Conservation (phyloP, 2,329 filamentous ascomycete genomes). For the Seiridium cupressi region DNA sequence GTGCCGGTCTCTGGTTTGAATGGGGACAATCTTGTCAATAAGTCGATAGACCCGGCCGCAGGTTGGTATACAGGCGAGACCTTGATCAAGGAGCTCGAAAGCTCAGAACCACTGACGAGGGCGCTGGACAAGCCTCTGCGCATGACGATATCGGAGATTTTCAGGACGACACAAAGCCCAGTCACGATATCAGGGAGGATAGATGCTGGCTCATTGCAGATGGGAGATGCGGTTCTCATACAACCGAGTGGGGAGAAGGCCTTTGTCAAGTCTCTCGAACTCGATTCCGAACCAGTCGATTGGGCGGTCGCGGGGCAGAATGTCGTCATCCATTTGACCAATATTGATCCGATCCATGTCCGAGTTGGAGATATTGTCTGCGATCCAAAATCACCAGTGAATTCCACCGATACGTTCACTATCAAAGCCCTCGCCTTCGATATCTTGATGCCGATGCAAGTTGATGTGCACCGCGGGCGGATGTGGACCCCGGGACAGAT, state of each 20-base stretch:
- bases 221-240: conserved; percentile 75
- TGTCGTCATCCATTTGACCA: conserved; percentile 75
- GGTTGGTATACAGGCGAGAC: conserved; percentile 82
- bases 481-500: conserved; percentile 78
- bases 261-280: conserved; percentile 76
- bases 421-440: conserved; percentile 89
- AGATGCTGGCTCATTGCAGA: conserved; percentile 79
- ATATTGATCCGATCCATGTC: conserved; percentile 83
- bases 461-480: conserved; percentile 85
- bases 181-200: conserved; percentile 84
- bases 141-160: conserved; percentile 85
- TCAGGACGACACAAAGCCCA: conserved; percentile 76
- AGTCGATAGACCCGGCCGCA: conserved; percentile 52
- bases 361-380: conserved; percentile 86
- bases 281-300: conserved; percentile 70
- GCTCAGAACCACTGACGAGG: conserved; percentile 70
- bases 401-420: conserved; percentile 70
- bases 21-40: conserved; percentile 78
- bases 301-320: conserved; percentile 96
- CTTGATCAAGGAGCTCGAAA: conserved; percentile 80
- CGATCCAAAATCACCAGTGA: conserved; percentile 63
- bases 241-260: conserved; percentile 82
- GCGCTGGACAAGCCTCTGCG: conserved; percentile 77
- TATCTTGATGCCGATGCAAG: conserved; percentile 80
- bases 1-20: conserved; percentile 86